A percentile compares a stretch with the other conserved stretches of the same genome.
Conservation (phyloP, 768 basidiomycete species). For the Pisolithus tinctorius region DNA sequence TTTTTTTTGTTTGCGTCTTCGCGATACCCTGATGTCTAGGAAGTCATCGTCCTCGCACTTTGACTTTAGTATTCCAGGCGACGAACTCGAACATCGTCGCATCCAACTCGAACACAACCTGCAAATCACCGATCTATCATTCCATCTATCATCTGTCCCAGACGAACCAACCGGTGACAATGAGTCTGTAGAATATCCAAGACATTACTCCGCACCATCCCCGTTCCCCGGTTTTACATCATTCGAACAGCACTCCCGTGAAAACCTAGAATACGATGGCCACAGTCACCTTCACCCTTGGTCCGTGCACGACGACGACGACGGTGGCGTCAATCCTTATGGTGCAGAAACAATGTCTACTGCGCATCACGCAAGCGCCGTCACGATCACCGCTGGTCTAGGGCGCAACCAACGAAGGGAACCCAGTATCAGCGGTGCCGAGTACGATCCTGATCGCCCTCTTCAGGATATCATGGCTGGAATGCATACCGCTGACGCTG, state of each 20-base stretch:
- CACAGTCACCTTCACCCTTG: conserved; percentile 45
- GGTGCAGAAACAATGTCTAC: conserved; percentile 72
- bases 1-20: conserved; percentile 8
- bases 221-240: conserved; percentile 54
- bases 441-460: conserved; percentile 82
- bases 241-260: conserved; percentile 50
- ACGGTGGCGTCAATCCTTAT: conserved; percentile 63
- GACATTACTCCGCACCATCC: conserved; percentile 57
- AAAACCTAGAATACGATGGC: conserved; percentile 50
- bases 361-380: conserved; percentile 82
- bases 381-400: conserved; percentile 82
- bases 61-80: conserved; percentile 57
- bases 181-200: conserved; percentile 60
- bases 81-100: conserved; percentile 69
- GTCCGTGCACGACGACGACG: conserved; percentile 60
- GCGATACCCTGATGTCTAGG: conserved; percentile 16
- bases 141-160: conserved; percentile 55
- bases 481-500: conserved; percentile 35
- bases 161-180: conserved; percentile 36
- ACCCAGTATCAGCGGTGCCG: conserved; percentile 61
- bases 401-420: conserved; percentile 45
- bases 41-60: conserved; percentile 19
- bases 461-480: conserved; percentile 65
- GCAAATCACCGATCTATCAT: conserved; percentile 63
- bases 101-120: conserved; percentile 77